Percentiles rank a stretch among this genome's conserved stretches.
Evolutionary conservation across 305 asterid species (phyloP).

Genomic region (Solanum hybrid): DNA sequence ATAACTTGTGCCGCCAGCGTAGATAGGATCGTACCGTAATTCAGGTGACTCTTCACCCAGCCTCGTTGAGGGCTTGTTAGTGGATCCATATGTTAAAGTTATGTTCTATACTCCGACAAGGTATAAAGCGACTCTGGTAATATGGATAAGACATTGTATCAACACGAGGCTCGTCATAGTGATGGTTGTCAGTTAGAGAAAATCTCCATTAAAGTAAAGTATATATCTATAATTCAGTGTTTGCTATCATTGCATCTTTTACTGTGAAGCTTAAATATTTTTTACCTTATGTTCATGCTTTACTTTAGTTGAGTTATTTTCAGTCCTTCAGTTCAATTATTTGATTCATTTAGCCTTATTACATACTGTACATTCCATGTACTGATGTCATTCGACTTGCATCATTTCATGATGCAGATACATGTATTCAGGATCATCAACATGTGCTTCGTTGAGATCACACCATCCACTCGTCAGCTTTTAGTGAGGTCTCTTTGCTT

Average conservation of each 20-base stretch:
- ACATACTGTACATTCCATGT: background rate
- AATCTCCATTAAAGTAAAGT: background rate
- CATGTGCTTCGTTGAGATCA: background rate
- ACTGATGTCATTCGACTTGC: background rate
- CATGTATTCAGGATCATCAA: background rate
- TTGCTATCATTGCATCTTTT: background rate
- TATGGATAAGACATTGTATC: background rate
- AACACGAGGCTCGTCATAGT: background rate
- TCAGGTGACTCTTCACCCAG: too few species aligned
- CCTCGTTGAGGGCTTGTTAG: background rate
- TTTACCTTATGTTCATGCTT: background rate
- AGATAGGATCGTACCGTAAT: background rate
- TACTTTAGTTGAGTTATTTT: background rate
- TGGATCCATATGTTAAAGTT: background rate
- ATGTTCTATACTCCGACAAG: background rate
- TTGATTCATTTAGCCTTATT: background rate
- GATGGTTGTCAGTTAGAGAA: background rate
- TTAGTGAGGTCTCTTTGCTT: background rate
- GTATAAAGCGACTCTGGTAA: background rate
- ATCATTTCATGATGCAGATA: background rate
- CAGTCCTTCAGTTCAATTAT: background rate
- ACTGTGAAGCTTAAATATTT: background rate
- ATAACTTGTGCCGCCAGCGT: background rate
- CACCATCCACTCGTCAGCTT: background rate
- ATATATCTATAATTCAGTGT: too few species aligned